These are phyloP conservation scores for Usnea hakonensis DNA, from an alignment of 495 filamentous ascomycete genomes.

Conservation along the genomic window DNA sequence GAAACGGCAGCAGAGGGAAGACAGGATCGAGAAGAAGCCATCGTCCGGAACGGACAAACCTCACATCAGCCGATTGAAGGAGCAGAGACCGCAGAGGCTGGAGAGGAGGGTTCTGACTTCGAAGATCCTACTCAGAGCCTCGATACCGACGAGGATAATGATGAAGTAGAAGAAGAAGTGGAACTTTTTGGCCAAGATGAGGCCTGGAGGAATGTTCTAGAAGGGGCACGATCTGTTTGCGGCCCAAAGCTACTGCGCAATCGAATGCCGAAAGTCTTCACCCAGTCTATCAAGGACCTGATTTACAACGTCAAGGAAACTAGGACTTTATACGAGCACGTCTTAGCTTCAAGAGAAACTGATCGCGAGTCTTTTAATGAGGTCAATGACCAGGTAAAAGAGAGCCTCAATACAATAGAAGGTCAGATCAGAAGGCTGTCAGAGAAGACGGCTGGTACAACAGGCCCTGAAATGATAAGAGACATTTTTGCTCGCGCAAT, in stretches of 20 bases:
- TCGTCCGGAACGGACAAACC: neutral
- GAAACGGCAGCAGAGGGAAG: neutral
- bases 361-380: neutral
- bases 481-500: slow-evolving; percentile 22
- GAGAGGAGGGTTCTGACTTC: neutral
- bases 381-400: neutral
- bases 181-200: slow-evolving; percentile 2
- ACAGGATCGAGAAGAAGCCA: neutral
- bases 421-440: neutral
- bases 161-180: neutral
- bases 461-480: slow-evolving; percentile 9
- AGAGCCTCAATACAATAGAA: slow-evolving; percentile 2
- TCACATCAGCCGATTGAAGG: neutral
- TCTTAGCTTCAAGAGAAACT: neutral
- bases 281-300: neutral
- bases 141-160: neutral
- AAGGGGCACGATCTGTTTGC: slow-evolving; percentile 4
- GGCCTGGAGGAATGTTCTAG: slow-evolving; percentile 2
- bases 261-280: slow-evolving; percentile 4
- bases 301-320: neutral
- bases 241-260: neutral
- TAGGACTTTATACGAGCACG: neutral
- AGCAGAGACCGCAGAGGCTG: neutral
- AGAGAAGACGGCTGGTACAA: neutral
- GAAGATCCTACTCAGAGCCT: neutral